Evolutionary conservation across 176 grass and related monocot genomes (phyloP).

Genomic region (Coix lacrymajobi): DNA sequence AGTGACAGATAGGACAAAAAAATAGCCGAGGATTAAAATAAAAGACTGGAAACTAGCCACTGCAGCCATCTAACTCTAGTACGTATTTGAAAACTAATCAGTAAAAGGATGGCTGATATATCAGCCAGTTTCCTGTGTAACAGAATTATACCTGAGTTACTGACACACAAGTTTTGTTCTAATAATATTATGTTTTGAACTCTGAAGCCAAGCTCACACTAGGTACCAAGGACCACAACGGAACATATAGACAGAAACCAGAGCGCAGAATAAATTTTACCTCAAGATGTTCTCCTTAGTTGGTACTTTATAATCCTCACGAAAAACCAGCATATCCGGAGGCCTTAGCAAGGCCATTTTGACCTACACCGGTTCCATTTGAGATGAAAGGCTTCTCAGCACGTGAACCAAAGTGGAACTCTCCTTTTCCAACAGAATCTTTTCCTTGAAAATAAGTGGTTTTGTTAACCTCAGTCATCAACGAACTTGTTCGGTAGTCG

Average conservation of each 20-base stretch:
- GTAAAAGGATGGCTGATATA: background rate
- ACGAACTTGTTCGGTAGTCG: slow-evolving; percentile 25
- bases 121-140: background rate
- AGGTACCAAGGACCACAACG: background rate
- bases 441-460: slow-evolving; percentile 34
- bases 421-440: slow-evolving; percentile 34
- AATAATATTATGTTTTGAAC: background rate
- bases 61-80: background rate
- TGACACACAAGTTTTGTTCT: background rate
- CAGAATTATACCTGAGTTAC: background rate
- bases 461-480: slow-evolving; percentile 36
- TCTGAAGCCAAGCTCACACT: background rate
- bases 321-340: slow-evolving; percentile 17
- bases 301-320: slow-evolving; percentile 13
- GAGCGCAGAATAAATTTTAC: slow-evolving; percentile 19
- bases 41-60: background rate
- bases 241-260: slow-evolving; percentile 10
- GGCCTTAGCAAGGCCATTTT: slow-evolving; percentile 32
- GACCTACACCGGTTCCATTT: slow-evolving; percentile 24
- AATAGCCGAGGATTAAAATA: background rate
- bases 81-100: slow-evolving; percentile 6
- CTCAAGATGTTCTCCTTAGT: slow-evolving; percentile 30
- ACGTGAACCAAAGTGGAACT: slow-evolving; percentile 38
- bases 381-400: slow-evolving; percentile 36
- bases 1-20: background rate